Evolutionary conservation across 1,284 basidiomycete genomes (phyloP).

Genomic region (Gomphus sp.): DNA sequence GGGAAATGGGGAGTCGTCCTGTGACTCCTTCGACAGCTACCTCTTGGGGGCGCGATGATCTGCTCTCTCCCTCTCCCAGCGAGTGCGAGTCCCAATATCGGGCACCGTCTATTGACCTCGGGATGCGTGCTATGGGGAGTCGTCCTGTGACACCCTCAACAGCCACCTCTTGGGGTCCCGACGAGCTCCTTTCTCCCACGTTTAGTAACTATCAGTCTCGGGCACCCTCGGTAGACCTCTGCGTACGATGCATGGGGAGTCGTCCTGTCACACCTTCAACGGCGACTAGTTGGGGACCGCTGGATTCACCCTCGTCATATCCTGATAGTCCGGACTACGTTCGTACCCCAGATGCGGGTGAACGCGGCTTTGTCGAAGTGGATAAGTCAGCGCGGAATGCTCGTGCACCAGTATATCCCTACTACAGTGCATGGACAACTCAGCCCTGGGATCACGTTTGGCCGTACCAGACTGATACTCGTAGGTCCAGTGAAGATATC

Average conservation of each 20-base stretch:
- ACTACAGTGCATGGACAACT: constrained; percentile 15
- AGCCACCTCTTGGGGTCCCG: constrained; percentile 15
- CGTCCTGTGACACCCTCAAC: constrained; percentile 14
- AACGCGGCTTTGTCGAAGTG: constrained; percentile 24
- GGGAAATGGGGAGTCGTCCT: constrained; percentile 28
- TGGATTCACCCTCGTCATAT: constrained; percentile 11
- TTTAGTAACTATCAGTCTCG: constrained; percentile 11
- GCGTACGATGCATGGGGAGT: constrained; percentile 26
- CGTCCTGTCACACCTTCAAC: constrained; percentile 27
- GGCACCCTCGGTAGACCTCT: constrained; percentile 34
- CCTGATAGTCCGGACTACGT: constrained; percentile 29
- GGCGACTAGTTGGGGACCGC: constrained; percentile 15
- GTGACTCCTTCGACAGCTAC: constrained; percentile 16
- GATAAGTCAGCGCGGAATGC: neutral
- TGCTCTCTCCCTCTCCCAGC: too few relatives aligned
- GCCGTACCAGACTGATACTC: constrained; percentile 17
- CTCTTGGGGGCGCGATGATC: too few relatives aligned
- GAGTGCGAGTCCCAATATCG: too few relatives aligned
- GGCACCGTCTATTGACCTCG: too few relatives aligned
- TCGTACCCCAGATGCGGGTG: constrained; percentile 33
- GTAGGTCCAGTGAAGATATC: constrained; percentile 13
- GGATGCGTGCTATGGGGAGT: too few relatives aligned
- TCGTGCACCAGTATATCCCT: constrained; percentile 15
- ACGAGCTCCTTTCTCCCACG: constrained; percentile 2
- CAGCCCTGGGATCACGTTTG: constrained; percentile 17